Percentiles rank a stretch among this genome's conserved stretches.
Evolutionary conservation across 257 asterid genomes (phyloP).

Genomic region (Fraxinus cuspidata): DNA sequence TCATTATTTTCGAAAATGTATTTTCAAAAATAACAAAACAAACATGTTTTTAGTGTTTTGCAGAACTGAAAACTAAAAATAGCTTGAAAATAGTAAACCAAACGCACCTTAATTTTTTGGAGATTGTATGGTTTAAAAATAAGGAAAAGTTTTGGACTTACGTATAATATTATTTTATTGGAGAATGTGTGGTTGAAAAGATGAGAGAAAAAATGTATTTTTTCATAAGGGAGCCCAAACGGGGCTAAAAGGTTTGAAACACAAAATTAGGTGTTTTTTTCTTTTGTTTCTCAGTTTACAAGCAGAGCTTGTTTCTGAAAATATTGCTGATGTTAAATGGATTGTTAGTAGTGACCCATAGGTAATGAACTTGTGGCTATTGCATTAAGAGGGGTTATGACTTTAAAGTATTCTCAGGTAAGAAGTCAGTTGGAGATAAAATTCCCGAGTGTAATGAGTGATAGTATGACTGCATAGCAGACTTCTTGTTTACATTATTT

Average conservation of each 20-base stretch:
- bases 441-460: background rate
- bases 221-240: too few species aligned
- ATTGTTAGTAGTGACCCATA: background rate
- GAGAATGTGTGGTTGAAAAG: too few species aligned
- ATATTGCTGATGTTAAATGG: background rate
- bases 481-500: background rate
- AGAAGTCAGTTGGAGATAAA: background rate
- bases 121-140: too few species aligned
- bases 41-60: too few species aligned
- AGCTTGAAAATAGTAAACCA: too few species aligned
- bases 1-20: too few species aligned
- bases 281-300: background rate
- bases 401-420: background rate
- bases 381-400: background rate
- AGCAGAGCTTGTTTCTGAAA: background rate
- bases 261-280: background rate
- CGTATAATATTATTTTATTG: too few species aligned
- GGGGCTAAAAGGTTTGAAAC: background rate
- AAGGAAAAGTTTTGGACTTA: too few species aligned
- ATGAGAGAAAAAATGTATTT: too few species aligned
- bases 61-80: too few species aligned
- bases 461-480: background rate
- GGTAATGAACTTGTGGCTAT: background rate
- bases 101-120: too few species aligned
- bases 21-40: too few species aligned